Conservation (phyloP, 495 filamentous ascomycete genomes). For the Lophiotrema nucula region DNA sequence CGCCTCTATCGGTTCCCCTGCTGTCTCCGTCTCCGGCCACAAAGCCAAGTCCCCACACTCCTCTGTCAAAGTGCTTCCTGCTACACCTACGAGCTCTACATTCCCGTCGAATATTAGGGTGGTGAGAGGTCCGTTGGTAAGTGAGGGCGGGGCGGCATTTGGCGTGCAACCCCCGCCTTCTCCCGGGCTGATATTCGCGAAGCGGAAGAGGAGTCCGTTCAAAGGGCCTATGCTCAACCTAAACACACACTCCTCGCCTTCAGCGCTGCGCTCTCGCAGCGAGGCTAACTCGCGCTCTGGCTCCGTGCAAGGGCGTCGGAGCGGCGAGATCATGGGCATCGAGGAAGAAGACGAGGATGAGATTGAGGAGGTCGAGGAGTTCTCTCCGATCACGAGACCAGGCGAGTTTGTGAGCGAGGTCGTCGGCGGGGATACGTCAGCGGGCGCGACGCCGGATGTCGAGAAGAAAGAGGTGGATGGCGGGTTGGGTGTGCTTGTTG, state of each 20-base stretch:
- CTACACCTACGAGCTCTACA: slow-evolving; percentile 74
- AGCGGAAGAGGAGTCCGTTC: slow-evolving; percentile 83
- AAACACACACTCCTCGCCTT: slow-evolving; percentile 28
- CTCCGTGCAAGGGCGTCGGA: slow-evolving; percentile 55
- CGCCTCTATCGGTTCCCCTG: slow-evolving; percentile 63
- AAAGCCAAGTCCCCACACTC: slow-evolving; percentile 67
- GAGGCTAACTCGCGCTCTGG: slow-evolving; percentile 50
- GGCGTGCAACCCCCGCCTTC: slow-evolving; percentile 48
- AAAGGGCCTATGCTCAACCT: slow-evolving; percentile 77
- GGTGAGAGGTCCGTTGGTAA: slow-evolving; percentile 53
- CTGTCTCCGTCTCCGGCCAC: slow-evolving; percentile 50
- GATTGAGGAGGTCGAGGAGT: slow-evolving; percentile 44
- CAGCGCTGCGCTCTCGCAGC: slow-evolving; percentile 36
- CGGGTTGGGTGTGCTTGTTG: too few species aligned
- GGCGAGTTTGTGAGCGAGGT: slow-evolving; percentile 28
- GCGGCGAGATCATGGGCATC: slow-evolving; percentile 78
- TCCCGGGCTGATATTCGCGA: slow-evolving; percentile 78
- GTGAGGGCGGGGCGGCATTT: slow-evolving; percentile 41
- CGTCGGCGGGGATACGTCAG: too few species aligned
- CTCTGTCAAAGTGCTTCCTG: slow-evolving; percentile 83
- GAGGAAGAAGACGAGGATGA: slow-evolving; percentile 63
- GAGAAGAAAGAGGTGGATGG: too few species aligned
- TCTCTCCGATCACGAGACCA: slow-evolving; percentile 33
- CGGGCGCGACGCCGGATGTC: too few species aligned
- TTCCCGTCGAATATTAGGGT: slow-evolving; percentile 89